These are phyloP conservation scores for Dothidotthia symphoricarpi DNA, from an alignment of 2,329 filamentous ascomycete genomes.

Conservation along the genomic window DNA sequence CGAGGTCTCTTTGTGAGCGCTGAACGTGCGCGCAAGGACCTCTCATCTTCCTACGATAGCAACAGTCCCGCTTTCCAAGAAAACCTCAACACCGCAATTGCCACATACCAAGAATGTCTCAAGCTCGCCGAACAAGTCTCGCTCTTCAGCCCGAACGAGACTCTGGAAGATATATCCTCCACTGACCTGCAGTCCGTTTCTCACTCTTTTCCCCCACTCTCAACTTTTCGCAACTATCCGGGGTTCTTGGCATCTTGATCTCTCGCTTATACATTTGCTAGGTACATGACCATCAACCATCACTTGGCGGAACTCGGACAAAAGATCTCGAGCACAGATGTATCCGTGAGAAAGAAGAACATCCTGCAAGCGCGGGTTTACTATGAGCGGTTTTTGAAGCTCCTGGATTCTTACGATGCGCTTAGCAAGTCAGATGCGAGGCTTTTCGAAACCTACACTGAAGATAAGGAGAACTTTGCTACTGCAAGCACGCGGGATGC, in stretches of 20 bases:
- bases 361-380: slow-evolving; percentile 64
- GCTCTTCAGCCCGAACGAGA: slow-evolving; percentile 89
- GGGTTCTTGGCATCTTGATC: slow-evolving; percentile 1
- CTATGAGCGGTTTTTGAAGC: slow-evolving; percentile 76
- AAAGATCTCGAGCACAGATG: slow-evolving; percentile 60
- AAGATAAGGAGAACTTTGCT: slow-evolving; percentile 70
- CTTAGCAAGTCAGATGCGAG: slow-evolving; percentile 64
- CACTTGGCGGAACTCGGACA: slow-evolving; percentile 77
- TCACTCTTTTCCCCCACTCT: neutral
- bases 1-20: slow-evolving; percentile 56
- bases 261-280: slow-evolving; percentile 29
- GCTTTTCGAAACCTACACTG: slow-evolving; percentile 70
- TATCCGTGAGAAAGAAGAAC: slow-evolving; percentile 54
- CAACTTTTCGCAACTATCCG: neutral
- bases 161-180: slow-evolving; percentile 80
- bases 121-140: slow-evolving; percentile 67
- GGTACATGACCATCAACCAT: slow-evolving; percentile 74
- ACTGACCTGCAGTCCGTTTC: slow-evolving; percentile 69
- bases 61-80: slow-evolving; percentile 66
- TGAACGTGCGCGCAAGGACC: slow-evolving; percentile 53
- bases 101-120: slow-evolving; percentile 71
- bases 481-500: slow-evolving; percentile 66
- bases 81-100: slow-evolving; percentile 65
- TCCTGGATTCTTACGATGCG: slow-evolving; percentile 76
- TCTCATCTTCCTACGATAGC: slow-evolving; percentile 65